phyloP scores from a whole-genome alignment of 768 basidiomycete species.

The Clitopilus hobsonii region DNA sequence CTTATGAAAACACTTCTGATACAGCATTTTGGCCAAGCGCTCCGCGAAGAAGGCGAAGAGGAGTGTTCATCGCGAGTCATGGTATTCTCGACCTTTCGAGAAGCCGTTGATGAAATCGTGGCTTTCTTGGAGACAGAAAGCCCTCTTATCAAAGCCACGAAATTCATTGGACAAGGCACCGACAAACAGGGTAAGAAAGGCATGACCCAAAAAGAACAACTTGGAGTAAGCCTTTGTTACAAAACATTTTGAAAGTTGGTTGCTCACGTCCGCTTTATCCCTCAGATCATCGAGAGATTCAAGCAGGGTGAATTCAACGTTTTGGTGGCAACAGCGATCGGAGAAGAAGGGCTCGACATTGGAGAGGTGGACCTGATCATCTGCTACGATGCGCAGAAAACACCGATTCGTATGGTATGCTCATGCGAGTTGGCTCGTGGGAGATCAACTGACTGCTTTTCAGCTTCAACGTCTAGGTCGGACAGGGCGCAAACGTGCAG shows the following conservation, averaged over 20 bases:
- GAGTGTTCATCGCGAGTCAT: conserved; percentile 68
- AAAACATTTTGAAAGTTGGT: too few species aligned
- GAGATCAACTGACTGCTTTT: not conserved
- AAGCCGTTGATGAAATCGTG: conserved; percentile 90
- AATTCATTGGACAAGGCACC: conserved; percentile 87
- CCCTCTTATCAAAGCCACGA: conserved; percentile 75
- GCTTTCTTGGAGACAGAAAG: conserved; percentile 68
- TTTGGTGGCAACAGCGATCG: conserved; percentile 92
- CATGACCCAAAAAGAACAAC: conserved; percentile 85
- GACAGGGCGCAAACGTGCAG: conserved; percentile 89
- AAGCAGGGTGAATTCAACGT: conserved; percentile 86
- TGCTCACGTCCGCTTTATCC: too few species aligned
- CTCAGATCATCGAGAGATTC: conserved; percentile 89
- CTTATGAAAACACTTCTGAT: conserved; percentile 68
- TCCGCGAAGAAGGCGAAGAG: conserved; percentile 35
- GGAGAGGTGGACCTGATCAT: conserved; percentile 95
- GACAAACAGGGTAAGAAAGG: conserved; percentile 87
- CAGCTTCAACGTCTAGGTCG: conserved; percentile 95
- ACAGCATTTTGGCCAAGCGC: conserved; percentile 67
- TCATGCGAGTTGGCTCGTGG: conserved; percentile 15
- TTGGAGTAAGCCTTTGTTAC: conserved; percentile 65
- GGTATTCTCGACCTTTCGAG: conserved; percentile 91
- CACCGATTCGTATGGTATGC: conserved; percentile 91
- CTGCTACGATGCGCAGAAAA: conserved; percentile 96
- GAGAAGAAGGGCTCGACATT: conserved; percentile 97